Base-by-base conservation (phyloP, 2,329 filamentous ascomycete species). In the Neofusicoccum kwambonambiense region DNA sequence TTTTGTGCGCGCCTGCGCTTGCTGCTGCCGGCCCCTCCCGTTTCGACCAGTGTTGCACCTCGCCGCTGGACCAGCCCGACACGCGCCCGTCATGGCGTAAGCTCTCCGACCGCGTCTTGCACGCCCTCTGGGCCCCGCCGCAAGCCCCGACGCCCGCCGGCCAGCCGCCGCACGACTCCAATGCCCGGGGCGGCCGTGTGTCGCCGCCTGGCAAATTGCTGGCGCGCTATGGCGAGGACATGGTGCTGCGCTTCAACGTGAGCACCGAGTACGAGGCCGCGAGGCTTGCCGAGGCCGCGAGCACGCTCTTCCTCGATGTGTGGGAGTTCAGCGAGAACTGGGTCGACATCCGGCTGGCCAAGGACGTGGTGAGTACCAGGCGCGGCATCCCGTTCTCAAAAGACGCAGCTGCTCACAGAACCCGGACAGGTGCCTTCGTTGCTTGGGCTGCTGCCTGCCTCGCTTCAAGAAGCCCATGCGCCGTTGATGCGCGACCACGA, bases 211-310 rank as follows among this genome's bases (percentile, higher is more conserved):
- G 69, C 35, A 68, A 70, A 34, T 69, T 75, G 39, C 67, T 75
- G 35, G 78, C 82, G 37, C 79, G 81, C 66, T 97, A 97, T 75
- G 87, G 87, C 67, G 86, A 90, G 67, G 89, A 97, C 76, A 84
- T 97, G n/a, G 92, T 99, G 15, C 80, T 98, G 68, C 89, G 95
- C 44, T 97, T 98, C 83, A 92, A 90, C 72, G 81, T 97, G 64
- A 88, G 85, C 67, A 88, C 85, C 31, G 77, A 83, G 3, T 83
- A 87, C 19, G 91, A 96, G 73, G 89, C 91, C 65, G 78, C 80
- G 39, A 89, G 89, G 1, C 81, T 97, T 64, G 84, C 88, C n/a
- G 85, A 90, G 64, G 92, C 92, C 3, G 84, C 89, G 0, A 84
- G 90, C 67, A 86, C 87, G 17, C 84, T 97, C 27, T 90, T 95